Base-by-base conservation (phyloP, 805 yeast genomes). In the Cyberlindnera petersonii region DNA sequence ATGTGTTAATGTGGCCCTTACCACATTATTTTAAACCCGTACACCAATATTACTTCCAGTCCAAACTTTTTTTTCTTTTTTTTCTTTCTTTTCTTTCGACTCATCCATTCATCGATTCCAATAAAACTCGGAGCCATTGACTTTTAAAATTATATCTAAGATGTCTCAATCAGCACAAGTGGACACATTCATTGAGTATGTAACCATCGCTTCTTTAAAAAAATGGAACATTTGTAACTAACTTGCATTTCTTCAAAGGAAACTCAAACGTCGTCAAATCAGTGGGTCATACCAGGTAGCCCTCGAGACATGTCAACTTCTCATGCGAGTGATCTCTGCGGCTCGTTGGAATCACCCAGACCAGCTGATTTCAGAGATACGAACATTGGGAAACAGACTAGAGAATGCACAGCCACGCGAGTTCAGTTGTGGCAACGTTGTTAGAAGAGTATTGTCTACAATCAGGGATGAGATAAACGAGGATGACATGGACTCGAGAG, bases 401-500 rank as follows among this genome's bases (percentile, higher is more conserved):
- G 77, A 77, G 26, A 75, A 72, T 18, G 95, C 97, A 4, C 93
- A 86, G 55, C 97, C 98, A 7, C 74, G 86, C 47, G 95, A 89
- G 52, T 80, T 88, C 50, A 75, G 88, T 3, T 77, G 89, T 39
- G 98, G 98, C 9, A 93, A 93, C 59, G 82, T 93, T 26, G 83
- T 91, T 14, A 75, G 98, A 59, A 74, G 98, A 57, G 89, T 91
- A 1, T 67, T 93, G 47, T 88, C 95, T 1, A 66, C 86, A 39
- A 79, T 91, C 35, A 71, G 98, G 52, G 98, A 93, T 51, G 96
- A 89, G 59, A 74, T 82, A 22, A 86, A 75, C 44, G 79, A 63
- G 24, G 54, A 62, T 31, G 58, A 61, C 24, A 58, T 54, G 18
- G 58, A 52, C 26, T 44, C 53, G 5, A 59, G 56, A 33, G 55